Evolutionary conservation across 2,329 filamentous ascomycete genomes (phyloP).

Genomic region (Alternaria panax): DNA sequence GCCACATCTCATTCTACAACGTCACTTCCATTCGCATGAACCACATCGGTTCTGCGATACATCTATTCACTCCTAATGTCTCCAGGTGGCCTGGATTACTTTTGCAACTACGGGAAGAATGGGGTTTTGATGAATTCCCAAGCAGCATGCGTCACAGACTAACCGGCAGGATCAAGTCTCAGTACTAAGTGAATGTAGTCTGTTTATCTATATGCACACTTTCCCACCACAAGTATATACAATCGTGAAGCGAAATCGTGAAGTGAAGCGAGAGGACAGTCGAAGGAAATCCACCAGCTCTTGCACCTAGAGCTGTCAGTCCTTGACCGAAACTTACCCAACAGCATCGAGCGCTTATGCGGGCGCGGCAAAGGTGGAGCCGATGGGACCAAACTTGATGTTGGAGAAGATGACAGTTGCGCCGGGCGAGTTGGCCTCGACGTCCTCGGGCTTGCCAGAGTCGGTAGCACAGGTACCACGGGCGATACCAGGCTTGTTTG

Average conservation of each 20-base stretch:
- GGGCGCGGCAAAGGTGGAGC: slow-evolving; percentile 48
- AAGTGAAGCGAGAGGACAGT: slow-evolving; percentile 16
- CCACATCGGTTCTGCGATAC: too few species aligned
- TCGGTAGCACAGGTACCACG: slow-evolving; percentile 50
- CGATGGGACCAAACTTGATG: slow-evolving; percentile 52
- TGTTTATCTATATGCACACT: slow-evolving; percentile 19
- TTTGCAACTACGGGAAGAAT: too few species aligned
- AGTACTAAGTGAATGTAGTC: slow-evolving; percentile 7
- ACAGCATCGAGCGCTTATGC: slow-evolving; percentile 24
- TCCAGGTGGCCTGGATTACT: too few species aligned
- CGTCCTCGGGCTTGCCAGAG: slow-evolving; percentile 47
- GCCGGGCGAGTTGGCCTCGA: slow-evolving; percentile 46
- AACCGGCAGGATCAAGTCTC: neutral
- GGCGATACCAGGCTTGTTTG: slow-evolving; percentile 42
- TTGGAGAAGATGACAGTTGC: slow-evolving; percentile 50
- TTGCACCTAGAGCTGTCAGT: neutral
- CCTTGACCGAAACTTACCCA: neutral
- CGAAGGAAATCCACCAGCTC: neutral
- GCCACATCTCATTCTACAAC: too few species aligned
- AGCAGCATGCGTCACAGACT: neutral
- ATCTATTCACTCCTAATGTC: too few species aligned
- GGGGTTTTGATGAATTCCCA: too few species aligned
- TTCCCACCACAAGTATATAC: slow-evolving; percentile 20
- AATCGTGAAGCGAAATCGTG: slow-evolving; percentile 10
- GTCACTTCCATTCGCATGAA: too few species aligned